Evolutionary conservation across 352 stramenopile genomes (phyloP), one percentile per base, ranked within the genome.

Genomic region (Pythium sukuiense): DNA sequence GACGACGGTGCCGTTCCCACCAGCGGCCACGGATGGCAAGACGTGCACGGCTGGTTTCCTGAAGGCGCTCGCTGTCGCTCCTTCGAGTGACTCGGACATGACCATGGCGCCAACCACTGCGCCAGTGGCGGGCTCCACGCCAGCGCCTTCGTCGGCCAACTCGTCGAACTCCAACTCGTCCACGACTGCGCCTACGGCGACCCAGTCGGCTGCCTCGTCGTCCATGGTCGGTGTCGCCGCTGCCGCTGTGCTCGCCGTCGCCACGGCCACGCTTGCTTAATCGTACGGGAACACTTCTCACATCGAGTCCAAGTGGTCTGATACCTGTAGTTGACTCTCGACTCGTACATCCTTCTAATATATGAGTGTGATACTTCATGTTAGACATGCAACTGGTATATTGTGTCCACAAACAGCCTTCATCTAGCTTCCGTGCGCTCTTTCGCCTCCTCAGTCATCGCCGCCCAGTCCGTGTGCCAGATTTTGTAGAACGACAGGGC

Each of bases 401-500:
- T 48, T 48, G 12, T 12, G 16, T 48, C 12, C 14, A 48, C 39
- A 41, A 24, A 24, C 13, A 16, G 39, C 24, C 39, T 48, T 48
- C 16, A 48, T 12, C 14, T n/a, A 2, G 39, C 39, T 48, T 58
- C 58, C 3, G 58, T 64, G 0, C 58, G 58, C 32, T 64, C 58
- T 13, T 57, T 58, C 6, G 58, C 58, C 2, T 50, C 72, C 16
- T 88, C 79, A n/a, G 81, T 71, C 76, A 87, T 88, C 14, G 65
- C 70, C 20, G 76, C 71, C 83, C 83, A 91, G 49, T 89, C 60
- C 0, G 77, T 89, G 49, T 72, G 52, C 46, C 59, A 85, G 55
- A 91, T 85, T 65, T 88, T 88, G 72, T 76, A 41, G 55, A 88
- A 72, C 9, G 83, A 91, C 30, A 92, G 57, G 45, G 82, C 52